A percentile compares a stretch with the other conserved stretches of the same genome.
phyloP scores from a whole-genome alignment of 352 stramenopile species.

The Pythium guiyangense region DNA sequence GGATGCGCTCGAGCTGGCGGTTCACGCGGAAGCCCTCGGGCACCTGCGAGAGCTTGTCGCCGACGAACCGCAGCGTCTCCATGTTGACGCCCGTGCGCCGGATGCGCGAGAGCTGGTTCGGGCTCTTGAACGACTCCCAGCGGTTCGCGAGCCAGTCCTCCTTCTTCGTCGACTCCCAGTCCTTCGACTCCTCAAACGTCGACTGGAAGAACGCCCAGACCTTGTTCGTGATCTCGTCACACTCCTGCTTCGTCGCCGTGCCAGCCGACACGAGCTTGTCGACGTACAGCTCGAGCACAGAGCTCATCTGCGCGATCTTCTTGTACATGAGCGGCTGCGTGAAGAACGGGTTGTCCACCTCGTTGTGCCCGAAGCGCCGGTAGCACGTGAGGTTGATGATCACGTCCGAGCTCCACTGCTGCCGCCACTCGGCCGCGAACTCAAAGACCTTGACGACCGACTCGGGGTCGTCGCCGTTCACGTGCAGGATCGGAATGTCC shows the following conservation, averaged over 20 bases:
- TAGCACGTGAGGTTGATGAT: conserved; percentile 99
- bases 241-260: conserved; percentile 76
- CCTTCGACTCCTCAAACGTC: conserved; percentile 93
- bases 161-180: conserved; percentile 88
- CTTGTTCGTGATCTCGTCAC: conserved; percentile 80
- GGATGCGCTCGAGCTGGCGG: conserved; percentile 93
- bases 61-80: conserved; percentile 90
- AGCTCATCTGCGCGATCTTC: conserved; percentile 91
- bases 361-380: conserved; percentile 97
- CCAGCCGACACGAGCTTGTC: conserved; percentile 44
- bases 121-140: conserved; percentile 97
- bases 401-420: conserved; percentile 86
- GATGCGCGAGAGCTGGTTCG: conserved; percentile 89
- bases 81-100: conserved; percentile 92
- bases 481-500: conserved; percentile 88
- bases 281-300: conserved; percentile 89
- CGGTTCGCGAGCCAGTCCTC: conserved; percentile 93
- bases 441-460: conserved; percentile 89
- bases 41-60: conserved; percentile 76
- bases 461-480: conserved; percentile 96
- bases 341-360: conserved; percentile 98
- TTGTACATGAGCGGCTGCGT: conserved; percentile 99
- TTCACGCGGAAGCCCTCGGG: conserved; percentile 90
- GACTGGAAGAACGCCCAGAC: conserved; percentile 88
- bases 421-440: conserved; percentile 74